phyloP scores from a whole-genome alignment of 306 rosid genomes.

The Prinsepia uniflora region DNA sequence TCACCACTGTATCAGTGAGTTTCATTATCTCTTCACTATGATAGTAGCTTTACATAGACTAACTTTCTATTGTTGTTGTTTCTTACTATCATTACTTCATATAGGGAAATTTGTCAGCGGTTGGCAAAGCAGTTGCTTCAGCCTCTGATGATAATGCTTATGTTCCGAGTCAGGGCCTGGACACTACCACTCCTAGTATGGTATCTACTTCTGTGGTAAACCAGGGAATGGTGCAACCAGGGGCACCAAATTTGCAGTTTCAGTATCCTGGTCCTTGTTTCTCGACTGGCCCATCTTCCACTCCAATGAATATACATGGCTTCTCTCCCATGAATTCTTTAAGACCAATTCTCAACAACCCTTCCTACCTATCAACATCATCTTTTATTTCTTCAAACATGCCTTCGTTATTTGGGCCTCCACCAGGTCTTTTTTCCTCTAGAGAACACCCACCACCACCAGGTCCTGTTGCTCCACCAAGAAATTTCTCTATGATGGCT shows the following conservation, averaged over 20 bases:
- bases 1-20: conserved; percentile 86
- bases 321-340: conserved; percentile 40
- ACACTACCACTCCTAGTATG: conserved; percentile 25
- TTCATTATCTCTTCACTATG: conserved; percentile 18
- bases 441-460: conserved; percentile 40
- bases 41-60: not conserved
- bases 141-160: conserved; percentile 36
- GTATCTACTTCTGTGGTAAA: conserved; percentile 34
- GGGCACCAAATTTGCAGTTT: conserved; percentile 37
- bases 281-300: conserved; percentile 42
- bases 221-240: conserved; percentile 43
- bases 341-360: conserved; percentile 27
- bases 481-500: conserved; percentile 41
- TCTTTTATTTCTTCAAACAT: conserved; percentile 41
- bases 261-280: conserved; percentile 58
- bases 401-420: conserved; percentile 49
- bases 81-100: conserved; percentile 23
- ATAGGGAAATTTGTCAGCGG: conserved; percentile 70
- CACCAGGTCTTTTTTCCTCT: conserved; percentile 42
- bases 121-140: conserved; percentile 38
- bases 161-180: conserved; percentile 39
- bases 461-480: conserved; percentile 31
- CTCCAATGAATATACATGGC: conserved; percentile 38
- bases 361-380: conserved; percentile 40
- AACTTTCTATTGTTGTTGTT: conserved; percentile 12